Evolutionary conservation across 2,329 filamentous ascomycete genomes (phyloP), one percentile per base, ranked within the genome.

Genomic region (Fusarium robinianum): DNA sequence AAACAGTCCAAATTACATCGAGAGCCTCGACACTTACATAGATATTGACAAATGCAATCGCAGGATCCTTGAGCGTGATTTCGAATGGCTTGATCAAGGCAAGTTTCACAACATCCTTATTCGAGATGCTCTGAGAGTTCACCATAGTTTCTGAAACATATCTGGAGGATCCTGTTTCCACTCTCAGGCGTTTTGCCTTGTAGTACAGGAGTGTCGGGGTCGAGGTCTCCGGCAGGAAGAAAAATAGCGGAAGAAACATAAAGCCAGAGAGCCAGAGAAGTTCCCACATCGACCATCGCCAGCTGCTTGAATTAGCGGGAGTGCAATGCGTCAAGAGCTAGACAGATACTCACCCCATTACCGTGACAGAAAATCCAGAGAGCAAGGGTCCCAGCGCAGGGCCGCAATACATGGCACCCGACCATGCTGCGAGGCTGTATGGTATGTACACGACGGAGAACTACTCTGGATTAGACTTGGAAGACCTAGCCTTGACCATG

Each of bases 41-140:
- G 3, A 72, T 26, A 11, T 47, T 69, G 1, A 66, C 60, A 43
- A 74, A 72, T 60, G 72, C 57, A 62, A 77, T 67, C 3, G 70
- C 66, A 0, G 73, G 73, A 22, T 73, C 71, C 1, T 65, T 57
- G 15, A 70, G 27, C 5, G 58, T 66, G 31, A 73, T 60, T 23
- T 67, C 57, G 7, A 63, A 60, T 0, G 73, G 71, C 22, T 66
- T 66, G 16, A 72, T 57, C 8, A 78, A 61, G 2, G 72, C 66
- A 31, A 53, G 9, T n/a, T n/a, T 43, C 1, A 47, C 12, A 5
- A 38, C 21, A 2, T 55, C 53, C 29, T 43, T 58, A 5, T 33
- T 19, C 2, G 50, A 51, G 35, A 58, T 37, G 2, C 43, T 41
- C 6, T 50, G 21, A 5, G 42, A 42, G 3, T 54, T 35, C 0